Percentiles rank a stretch among this genome's conserved stretches.
These are phyloP conservation scores for Torulaspora quercuum DNA, from an alignment of 805 yeast genomes.

Conservation along the genomic window DNA sequence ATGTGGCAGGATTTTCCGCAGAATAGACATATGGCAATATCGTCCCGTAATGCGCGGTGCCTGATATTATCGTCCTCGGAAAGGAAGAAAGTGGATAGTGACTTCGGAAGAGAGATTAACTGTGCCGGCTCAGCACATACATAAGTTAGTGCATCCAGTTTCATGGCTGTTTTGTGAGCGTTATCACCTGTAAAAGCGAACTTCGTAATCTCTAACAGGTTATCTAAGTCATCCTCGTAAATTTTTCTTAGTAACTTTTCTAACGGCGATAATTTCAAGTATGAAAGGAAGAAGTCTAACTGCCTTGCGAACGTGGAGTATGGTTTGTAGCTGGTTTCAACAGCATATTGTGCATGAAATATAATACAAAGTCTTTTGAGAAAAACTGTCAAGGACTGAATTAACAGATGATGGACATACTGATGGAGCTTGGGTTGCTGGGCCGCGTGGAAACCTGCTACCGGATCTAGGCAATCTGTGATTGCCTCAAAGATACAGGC, in stretches of 20 bases:
- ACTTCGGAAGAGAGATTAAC: conserved; percentile 60
- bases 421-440: neutral
- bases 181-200: neutral
- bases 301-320: conserved; percentile 1
- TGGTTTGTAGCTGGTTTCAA: conserved; percentile 2
- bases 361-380: conserved; percentile 20
- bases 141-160: conserved; percentile 3
- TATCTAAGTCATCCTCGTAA: conserved; percentile 5
- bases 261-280: conserved; percentile 4
- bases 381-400: conserved; percentile 20
- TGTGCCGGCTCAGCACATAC: conserved; percentile 49
- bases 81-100: conserved; percentile 55
- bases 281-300: conserved; percentile 4
- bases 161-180: neutral
- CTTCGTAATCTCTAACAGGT: conserved; percentile 1
- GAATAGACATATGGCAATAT: conserved; percentile 82
- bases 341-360: conserved; percentile 16
- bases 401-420: conserved; percentile 13
- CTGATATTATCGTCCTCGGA: conserved; percentile 41
- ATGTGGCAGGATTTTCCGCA: conserved; percentile 69
- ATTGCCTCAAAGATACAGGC: conserved; percentile 2
- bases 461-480: conserved; percentile 1
- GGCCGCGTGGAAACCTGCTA: neutral
- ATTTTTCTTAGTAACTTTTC: conserved; percentile 5
- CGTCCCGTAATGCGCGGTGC: conserved; percentile 42